Evolutionary conservation across 1,284 basidiomycete genomes (phyloP), one percentile per base, ranked within the genome.

Genomic region (Leccinum subrobustum): DNA sequence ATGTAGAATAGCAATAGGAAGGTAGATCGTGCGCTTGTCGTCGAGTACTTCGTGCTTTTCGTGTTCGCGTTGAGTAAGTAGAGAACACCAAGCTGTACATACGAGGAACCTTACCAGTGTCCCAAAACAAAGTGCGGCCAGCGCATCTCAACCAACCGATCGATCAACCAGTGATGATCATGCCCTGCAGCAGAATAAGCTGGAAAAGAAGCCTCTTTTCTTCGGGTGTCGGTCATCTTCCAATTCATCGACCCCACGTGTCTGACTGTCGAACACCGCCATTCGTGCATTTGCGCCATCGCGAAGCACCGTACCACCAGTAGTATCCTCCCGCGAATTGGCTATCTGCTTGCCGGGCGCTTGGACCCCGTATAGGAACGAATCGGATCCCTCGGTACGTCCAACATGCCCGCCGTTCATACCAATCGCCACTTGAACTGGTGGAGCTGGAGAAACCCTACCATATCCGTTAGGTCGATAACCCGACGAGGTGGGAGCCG

Each of bases 361-460:
- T 67, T 82, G 83, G 44, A 60, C 65, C 53, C 81, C 82, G 65
- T 88, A 88, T 66, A 86, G 67, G 76, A 86, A 86, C 35, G 85
- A 82, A 59, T 87, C 86, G 3, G 84, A 84, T 29, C 79, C 77
- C 52, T 83, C 84, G 58, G 76, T 72, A 59, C 81, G 80, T 39
- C 71, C 71, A 29, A 58, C 65, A 23, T 75, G 77, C 59, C 63
- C 75, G 31, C 74, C 77, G 47, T 79, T 76, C 60, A 57, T 70
- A 68, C 71, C 76, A 68, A 63, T 70, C 60, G 59, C 68, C 61
- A 65, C 65, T 55, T 72, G 70, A 16, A 71, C 35, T 37, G 74
- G 72, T 51, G 76, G 76, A 44, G 79, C 79, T 1, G 86, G 83
- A 3, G 88, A 85, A 59, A 79, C 78, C 23, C 85, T 80, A n/a